These are phyloP conservation scores for Mycena galopus DNA, from an alignment of 768 basidiomycete genomes.

Conservation along the genomic window DNA sequence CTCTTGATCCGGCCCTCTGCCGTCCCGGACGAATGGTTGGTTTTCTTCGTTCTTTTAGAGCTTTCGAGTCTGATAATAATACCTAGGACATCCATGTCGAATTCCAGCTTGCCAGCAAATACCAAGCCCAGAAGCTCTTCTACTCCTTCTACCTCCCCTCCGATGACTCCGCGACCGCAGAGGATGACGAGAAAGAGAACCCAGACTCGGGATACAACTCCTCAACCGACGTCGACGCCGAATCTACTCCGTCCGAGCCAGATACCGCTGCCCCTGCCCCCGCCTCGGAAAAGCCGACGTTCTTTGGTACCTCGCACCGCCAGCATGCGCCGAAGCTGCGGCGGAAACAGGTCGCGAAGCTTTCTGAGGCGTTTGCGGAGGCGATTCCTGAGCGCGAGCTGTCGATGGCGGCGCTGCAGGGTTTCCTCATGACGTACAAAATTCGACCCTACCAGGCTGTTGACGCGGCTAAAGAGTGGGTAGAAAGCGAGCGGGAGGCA, in stretches of 20 bases:
- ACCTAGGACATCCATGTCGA: constrained; percentile 83
- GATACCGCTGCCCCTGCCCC: constrained; percentile 29
- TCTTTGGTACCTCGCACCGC: constrained; percentile 47
- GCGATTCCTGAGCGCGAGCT: constrained; percentile 62
- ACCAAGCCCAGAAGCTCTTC: constrained; percentile 77
- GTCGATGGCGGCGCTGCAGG: constrained; percentile 60
- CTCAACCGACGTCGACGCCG: constrained; percentile 41
- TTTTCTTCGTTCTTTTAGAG: too few species aligned
- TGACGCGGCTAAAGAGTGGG: constrained; percentile 58
- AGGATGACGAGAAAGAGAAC: constrained; percentile 39
- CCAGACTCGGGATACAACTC: constrained; percentile 42
- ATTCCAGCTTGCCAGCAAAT: constrained; percentile 79
- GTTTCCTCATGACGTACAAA: constrained; percentile 43
- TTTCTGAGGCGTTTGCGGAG: constrained; percentile 70
- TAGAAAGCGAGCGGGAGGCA: constrained; percentile 58
- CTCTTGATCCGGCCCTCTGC: constrained; percentile 80
- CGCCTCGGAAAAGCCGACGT: constrained; percentile 27
- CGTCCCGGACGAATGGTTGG: constrained; percentile 81
- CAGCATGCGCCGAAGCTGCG: constrained; percentile 57
- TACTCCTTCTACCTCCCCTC: constrained; percentile 74
- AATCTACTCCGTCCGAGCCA: constrained; percentile 30
- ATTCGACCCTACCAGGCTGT: constrained; percentile 44
- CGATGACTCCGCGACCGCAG: constrained; percentile 42
- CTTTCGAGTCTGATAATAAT: too few species aligned
- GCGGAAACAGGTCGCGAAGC: constrained; percentile 50